Percentiles rank a stretch among this genome's conserved stretches.
Conservation (phyloP, 352 stramenopile species). For the Phytophthora foliorum region DNA sequence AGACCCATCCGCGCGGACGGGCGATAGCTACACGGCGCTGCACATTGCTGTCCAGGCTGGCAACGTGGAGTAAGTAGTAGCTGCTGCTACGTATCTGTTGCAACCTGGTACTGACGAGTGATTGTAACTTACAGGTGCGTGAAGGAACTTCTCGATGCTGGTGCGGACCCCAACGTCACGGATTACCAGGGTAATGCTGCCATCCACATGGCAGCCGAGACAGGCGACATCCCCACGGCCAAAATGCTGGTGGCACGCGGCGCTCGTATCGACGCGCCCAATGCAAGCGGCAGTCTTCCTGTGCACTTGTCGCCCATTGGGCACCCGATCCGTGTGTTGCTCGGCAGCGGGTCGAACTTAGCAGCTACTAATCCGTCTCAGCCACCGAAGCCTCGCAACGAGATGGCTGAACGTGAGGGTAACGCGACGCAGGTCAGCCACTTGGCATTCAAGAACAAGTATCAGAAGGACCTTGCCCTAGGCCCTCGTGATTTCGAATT, state of each 20-base stretch:
- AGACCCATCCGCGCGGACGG: slow-evolving; percentile 71
- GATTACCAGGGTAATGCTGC: slow-evolving; percentile 87
- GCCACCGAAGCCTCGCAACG: slow-evolving; percentile 63
- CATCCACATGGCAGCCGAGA: slow-evolving; percentile 86
- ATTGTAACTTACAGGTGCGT: slow-evolving; percentile 52
- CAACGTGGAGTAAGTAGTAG: slow-evolving; percentile 63
- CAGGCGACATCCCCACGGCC: slow-evolving; percentile 79
- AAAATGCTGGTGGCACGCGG: slow-evolving; percentile 83
- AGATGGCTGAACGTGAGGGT: slow-evolving; percentile 51
- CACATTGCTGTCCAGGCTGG: slow-evolving; percentile 80
- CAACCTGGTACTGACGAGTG: slow-evolving; percentile 21
- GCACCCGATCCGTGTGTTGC: slow-evolving; percentile 84
- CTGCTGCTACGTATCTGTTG: background rate
- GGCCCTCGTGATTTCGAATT: slow-evolving; percentile 90
- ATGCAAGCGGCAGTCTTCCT: slow-evolving; percentile 83
- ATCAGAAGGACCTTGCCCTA: slow-evolving; percentile 85
- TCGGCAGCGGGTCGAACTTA: slow-evolving; percentile 76
- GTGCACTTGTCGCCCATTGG: slow-evolving; percentile 89
- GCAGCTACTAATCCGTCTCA: slow-evolving; percentile 79
- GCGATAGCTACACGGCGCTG: slow-evolving; percentile 85
- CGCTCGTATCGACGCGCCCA: slow-evolving; percentile 77
- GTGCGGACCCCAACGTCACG: slow-evolving; percentile 81
- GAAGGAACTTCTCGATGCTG: slow-evolving; percentile 76
- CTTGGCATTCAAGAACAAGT: slow-evolving; percentile 92
- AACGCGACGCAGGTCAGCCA: slow-evolving; percentile 84